Base-by-base conservation (phyloP, 306 rosid genomes). In the Fagus crenata region DNA sequence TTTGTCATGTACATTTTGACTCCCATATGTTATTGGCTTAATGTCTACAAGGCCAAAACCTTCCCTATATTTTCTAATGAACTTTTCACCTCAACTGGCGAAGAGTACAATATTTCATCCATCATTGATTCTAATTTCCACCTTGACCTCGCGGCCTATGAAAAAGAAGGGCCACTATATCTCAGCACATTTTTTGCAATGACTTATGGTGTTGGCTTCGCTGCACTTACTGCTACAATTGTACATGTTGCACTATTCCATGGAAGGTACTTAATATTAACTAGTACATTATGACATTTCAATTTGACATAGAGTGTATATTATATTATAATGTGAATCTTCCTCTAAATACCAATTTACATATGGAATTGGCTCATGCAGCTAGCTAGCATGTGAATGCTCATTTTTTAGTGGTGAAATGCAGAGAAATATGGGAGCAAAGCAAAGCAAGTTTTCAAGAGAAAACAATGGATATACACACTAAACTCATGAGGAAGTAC, bases 371-470 rank as follows among this genome's bases (percentile, higher is more conserved):
- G 22, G 69, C 41, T 33, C 41, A 13, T 9, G 68, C 1, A 13
- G 42, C n/a, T 46, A 46, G 51, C 14, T 46, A 46, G 11, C 2
- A 5, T 4, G 0, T 35, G 4, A 7, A 35, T 33, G 69, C 37
- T 33, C 9, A 37, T 17, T 15, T 67, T 9, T 67, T 7, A 37
- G 4, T n/a, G 2, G 12, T 13, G 8, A 61, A 61, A 39, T 74
- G 64, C 80, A 94, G 98, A 77, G 97, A 92, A 83, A 85, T 94
- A 81, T 94, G 96, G 97, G 90, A 88, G 85, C 96, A 88, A 69
- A 90, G 93, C 84, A 90, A 75, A 75, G 79, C 89, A 37, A 90
- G 96, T 78, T 90, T 90, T 79, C 75, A 77, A 33, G 90, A 86
- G 49, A 85, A 42, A 17, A 75, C 17, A 2, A 81, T 83, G 94